Percentiles rank a stretch among this genome's conserved stretches.
These are phyloP conservation scores for Trichoderma sp. DNA, from an alignment of 2,329 filamentous ascomycete species.

Conservation along the genomic window DNA sequence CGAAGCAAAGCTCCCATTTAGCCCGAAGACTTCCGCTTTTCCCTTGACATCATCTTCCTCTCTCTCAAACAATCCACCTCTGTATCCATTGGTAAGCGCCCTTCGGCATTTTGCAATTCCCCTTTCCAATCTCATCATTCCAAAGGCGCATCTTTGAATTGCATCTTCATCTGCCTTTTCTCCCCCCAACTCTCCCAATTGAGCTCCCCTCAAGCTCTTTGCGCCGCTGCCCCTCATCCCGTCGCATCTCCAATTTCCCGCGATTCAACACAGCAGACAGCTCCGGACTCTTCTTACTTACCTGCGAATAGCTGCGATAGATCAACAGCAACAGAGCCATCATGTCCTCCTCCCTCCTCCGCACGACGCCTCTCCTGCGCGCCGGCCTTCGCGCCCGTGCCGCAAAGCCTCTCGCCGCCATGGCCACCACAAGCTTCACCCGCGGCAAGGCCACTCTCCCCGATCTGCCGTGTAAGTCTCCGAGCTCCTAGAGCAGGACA, in stretches of 20 bases:
- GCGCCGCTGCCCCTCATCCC: conserved; percentile 2
- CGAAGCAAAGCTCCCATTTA: conserved; percentile 21
- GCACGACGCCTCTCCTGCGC: conserved; percentile 65
- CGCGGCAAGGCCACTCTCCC: conserved; percentile 91
- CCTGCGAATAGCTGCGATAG: background rate
- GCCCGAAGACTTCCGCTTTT: background rate
- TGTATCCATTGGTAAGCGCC: conserved; percentile 23
- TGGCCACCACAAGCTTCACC: conserved; percentile 73
- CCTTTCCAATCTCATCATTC: background rate
- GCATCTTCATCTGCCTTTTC: background rate
- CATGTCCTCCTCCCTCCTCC: conserved; percentile 77
- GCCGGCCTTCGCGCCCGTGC: conserved; percentile 68
- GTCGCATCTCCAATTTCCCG: background rate
- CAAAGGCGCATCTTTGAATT: background rate
- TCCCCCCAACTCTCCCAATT: background rate
- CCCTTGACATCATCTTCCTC: conserved; percentile 33
- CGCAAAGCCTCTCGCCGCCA: conserved; percentile 59
- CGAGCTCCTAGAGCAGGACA: conserved; percentile 22
- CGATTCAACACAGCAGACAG: background rate
- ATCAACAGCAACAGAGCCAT: conserved; percentile 20
- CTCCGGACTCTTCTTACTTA: background rate
- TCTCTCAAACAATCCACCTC: background rate
- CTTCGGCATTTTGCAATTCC: conserved; percentile 6
- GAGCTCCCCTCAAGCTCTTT: conserved; percentile 1
- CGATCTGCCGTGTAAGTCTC: conserved; percentile 63